Evolutionary conservation across 148 eudicot genomes (phyloP), one percentile per base, ranked within the genome.

Genomic region (Dianthus caryophyllus): DNA sequence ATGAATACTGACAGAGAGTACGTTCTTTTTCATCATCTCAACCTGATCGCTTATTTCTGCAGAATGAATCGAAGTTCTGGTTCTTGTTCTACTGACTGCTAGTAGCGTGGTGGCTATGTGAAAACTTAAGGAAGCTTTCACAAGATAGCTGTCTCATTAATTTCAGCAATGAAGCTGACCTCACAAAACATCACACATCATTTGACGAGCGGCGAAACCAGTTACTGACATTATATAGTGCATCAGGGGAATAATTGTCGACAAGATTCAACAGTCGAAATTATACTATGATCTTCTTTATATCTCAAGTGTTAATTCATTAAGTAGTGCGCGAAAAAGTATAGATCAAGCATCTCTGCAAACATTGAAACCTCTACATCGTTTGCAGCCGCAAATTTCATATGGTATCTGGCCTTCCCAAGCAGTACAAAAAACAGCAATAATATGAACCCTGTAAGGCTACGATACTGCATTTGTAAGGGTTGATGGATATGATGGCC

Each of bases 61-160:
- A 69, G 24, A 62, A 55, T 31, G 50, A 56, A n/a, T 39, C 21
- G 21, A 22, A 21, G 24, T 52, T 44, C 76, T 88, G 95, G 95
- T 90, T 52, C 97, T 91, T 65, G 76, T 87, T 21, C 68, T n/a
- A n/a, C n/a, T n/a, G n/a, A n/a, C n/a, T 90, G 66, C 88, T 90
- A 33, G 96, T 91, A 66, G 36, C 82, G 75, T 88, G 86, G 76
- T 58, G 97, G 95, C 25, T 8, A 55, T 41, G 59, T 60, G 20
- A 59, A 16, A 1, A 69, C 79, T 17, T 29, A 62, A 12, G 82
- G 76, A 48, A 73, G 77, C 65, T 57, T 75, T 6, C 64, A 46
- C 11, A 83, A 81, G 74, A 79, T 83, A 43, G 76, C 77, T 49
- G 69, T 82, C 36, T 88, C 91, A 12, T 76, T 88, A 2, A 22